A percentile compares a stretch with the other conserved stretches of the same genome.
Evolutionary conservation across 257 asterid genomes (phyloP).

Genomic region (Ophiorrhiza pumila): DNA sequence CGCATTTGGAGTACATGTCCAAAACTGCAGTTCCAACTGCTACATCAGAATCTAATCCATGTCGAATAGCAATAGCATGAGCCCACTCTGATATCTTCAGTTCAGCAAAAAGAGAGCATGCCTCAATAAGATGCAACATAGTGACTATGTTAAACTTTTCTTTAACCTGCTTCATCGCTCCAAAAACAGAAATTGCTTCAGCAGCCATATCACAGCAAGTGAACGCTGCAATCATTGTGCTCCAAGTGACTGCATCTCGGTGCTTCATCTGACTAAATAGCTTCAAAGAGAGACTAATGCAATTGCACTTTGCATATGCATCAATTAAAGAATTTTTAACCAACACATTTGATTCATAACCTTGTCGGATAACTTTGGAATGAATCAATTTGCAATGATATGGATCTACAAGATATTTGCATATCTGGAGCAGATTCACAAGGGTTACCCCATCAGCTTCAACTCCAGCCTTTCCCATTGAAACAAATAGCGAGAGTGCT

Average conservation of each 20-base stretch:
- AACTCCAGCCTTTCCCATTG: constrained; percentile 49
- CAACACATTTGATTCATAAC: constrained; percentile 57
- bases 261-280: constrained; percentile 46
- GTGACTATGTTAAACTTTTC: constrained; percentile 49
- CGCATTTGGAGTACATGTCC: constrained; percentile 86
- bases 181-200: constrained; percentile 60
- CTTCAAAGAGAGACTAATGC: constrained; percentile 49
- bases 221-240: constrained; percentile 90
- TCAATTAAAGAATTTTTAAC: constrained; percentile 72
- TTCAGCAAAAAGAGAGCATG: constrained; percentile 74
- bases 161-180: constrained; percentile 42
- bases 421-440: constrained; percentile 65
- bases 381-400: constrained; percentile 63
- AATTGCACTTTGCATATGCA: constrained; percentile 71
- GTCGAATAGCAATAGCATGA: constrained; percentile 62
- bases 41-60: constrained; percentile 60
- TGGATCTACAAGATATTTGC: constrained; percentile 48
- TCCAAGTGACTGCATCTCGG: constrained; percentile 78
- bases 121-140: constrained; percentile 68
- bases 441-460: constrained; percentile 73
- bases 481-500: constrained; percentile 49
- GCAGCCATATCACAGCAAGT: constrained; percentile 69
- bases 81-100: constrained; percentile 57
- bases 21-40: constrained; percentile 78
- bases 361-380: constrained; percentile 45